These are phyloP conservation scores for Curvularia eragrostidis DNA, from an alignment of 2,329 filamentous ascomycete genomes.

Conservation along the genomic window DNA sequence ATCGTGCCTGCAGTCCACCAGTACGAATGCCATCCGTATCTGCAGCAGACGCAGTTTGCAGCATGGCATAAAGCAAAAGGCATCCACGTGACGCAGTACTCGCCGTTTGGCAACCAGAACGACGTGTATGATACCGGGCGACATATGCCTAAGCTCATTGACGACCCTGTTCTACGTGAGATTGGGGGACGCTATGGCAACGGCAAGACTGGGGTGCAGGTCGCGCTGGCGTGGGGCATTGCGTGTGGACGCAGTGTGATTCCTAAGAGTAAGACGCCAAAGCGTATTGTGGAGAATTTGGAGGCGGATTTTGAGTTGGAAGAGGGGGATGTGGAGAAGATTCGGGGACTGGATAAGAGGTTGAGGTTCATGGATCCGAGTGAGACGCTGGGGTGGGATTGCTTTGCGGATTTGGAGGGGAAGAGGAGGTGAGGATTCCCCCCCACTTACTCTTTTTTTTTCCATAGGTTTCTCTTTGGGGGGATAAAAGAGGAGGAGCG, in stretches of 20 bases:
- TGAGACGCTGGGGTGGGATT: conserved; percentile 62
- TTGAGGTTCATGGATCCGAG: conserved; percentile 68
- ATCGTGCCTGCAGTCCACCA: conserved; percentile 43
- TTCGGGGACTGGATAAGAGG: conserved; percentile 66
- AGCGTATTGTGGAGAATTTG: conserved; percentile 39
- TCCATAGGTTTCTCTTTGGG: no score
- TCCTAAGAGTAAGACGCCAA: conserved; percentile 44
- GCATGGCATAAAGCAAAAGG: conserved; percentile 38
- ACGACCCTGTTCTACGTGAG: conserved; percentile 68
- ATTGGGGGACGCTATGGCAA: conserved; percentile 67
- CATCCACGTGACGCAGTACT: conserved; percentile 46
- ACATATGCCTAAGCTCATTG: conserved; percentile 49
- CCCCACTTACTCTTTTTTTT: no score
- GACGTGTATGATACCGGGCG: conserved; percentile 42
- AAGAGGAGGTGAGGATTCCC: conserved; percentile 28
- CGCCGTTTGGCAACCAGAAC: conserved; percentile 46
- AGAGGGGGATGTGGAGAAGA: conserved; percentile 71
- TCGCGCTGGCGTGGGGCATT: conserved; percentile 86
- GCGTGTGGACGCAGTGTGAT: conserved; percentile 59
- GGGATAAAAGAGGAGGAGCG: no score
- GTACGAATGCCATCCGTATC: conserved; percentile 42
- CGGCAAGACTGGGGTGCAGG: conserved; percentile 74
- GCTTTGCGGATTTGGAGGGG: conserved; percentile 66
- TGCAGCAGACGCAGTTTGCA: conserved; percentile 37
- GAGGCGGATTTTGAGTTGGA: conserved; percentile 73